Conservation (phyloP, 164 flowering plant species). For the Nymphaea colorata region DNA sequence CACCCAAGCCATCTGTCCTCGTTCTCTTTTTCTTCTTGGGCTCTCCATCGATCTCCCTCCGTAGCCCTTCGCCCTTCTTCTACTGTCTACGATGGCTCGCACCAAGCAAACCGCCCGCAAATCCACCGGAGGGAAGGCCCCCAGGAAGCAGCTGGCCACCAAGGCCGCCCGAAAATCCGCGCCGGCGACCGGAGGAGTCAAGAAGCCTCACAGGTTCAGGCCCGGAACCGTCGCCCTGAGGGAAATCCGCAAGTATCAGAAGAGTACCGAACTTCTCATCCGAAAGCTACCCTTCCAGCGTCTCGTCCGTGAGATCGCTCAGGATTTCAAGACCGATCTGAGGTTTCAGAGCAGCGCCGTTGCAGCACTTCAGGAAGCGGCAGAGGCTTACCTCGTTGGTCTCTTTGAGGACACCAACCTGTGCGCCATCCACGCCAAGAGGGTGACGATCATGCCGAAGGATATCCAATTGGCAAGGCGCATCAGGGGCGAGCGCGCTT, state of each 20-base stretch:
- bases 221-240: slow-evolving; percentile 9
- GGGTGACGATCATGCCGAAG: slow-evolving; percentile 4
- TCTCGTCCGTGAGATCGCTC: slow-evolving; percentile 1
- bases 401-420: slow-evolving; percentile 6
- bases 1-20: too few species aligned
- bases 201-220: slow-evolving; percentile 8
- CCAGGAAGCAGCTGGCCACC: slow-evolving; percentile 10
- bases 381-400: slow-evolving; percentile 8
- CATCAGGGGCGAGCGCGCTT: slow-evolving; percentile 1
- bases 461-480: neutral
- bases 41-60: too few species aligned
- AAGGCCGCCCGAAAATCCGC: slow-evolving; percentile 8
- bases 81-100: slow-evolving; percentile 3
- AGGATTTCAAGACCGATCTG: slow-evolving; percentile 9
- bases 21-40: too few species aligned
- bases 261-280: slow-evolving; percentile 8
- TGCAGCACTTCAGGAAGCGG: slow-evolving; percentile 5
- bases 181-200: slow-evolving; percentile 9
- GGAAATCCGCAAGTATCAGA: slow-evolving; percentile 9
- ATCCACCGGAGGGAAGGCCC: slow-evolving; percentile 14
- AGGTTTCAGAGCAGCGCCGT: slow-evolving; percentile 11
- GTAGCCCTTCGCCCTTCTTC: too few species aligned
- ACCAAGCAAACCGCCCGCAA: slow-evolving; percentile 15
- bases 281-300: slow-evolving; percentile 9
- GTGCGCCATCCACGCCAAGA: slow-evolving; percentile 10